Evolutionary conservation across 805 yeast genomes (phyloP).

Genomic region (Schwanniomyces sp.): DNA sequence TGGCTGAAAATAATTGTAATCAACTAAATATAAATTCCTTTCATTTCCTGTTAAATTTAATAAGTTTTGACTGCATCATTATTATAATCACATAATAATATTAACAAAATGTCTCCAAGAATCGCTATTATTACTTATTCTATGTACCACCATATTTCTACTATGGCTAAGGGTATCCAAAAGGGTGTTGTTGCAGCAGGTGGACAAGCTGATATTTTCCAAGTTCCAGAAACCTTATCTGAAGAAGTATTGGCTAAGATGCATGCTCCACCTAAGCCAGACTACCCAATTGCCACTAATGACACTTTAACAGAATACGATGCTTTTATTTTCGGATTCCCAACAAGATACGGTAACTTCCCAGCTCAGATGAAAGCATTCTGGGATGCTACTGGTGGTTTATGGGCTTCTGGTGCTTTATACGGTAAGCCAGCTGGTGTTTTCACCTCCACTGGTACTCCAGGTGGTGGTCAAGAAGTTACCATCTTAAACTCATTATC

Average conservation of each 20-base stretch:
- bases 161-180: slow-evolving; percentile 65
- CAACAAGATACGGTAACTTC: slow-evolving; percentile 80
- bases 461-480: slow-evolving; percentile 82
- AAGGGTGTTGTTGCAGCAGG: slow-evolving; percentile 74
- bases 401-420: slow-evolving; percentile 75
- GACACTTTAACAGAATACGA: slow-evolving; percentile 66
- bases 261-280: slow-evolving; percentile 57
- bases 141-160: slow-evolving; percentile 71
- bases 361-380: slow-evolving; percentile 79
- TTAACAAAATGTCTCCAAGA: slow-evolving; percentile 30
- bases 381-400: slow-evolving; percentile 75
- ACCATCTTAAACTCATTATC: slow-evolving; percentile 67
- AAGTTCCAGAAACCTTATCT: slow-evolving; percentile 73
- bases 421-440: slow-evolving; percentile 74
- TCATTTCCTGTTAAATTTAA: neutral
- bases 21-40: neutral
- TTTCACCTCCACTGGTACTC: slow-evolving; percentile 72
- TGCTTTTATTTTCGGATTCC: slow-evolving; percentile 81
- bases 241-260: slow-evolving; percentile 54
- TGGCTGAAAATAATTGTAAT: neutral
- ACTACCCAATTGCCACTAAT: slow-evolving; percentile 59
- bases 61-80: neutral
- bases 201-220: slow-evolving; percentile 64
- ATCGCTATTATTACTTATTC: slow-evolving; percentile 59
- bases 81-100: neutral